Conservation (phyloP, 306 rosid genomes). For the Rosa chinensis region DNA sequence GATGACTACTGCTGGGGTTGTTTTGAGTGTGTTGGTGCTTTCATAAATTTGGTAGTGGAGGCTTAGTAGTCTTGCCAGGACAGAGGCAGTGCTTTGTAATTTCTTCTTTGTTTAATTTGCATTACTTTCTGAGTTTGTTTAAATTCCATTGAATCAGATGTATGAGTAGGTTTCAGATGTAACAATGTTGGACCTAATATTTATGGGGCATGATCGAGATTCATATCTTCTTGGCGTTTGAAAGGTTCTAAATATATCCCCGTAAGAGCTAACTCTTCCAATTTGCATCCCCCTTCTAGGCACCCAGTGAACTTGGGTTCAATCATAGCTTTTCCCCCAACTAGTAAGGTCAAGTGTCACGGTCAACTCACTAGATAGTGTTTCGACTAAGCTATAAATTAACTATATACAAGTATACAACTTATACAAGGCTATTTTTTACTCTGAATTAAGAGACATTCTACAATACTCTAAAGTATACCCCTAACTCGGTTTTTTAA, state of each 20-base stretch:
- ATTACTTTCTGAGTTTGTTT: background rate
- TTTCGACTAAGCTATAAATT: no score
- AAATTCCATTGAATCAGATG: background rate
- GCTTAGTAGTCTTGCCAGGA: conserved; percentile 44
- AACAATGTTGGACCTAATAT: background rate
- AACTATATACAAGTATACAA: no score
- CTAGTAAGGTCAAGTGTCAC: no score
- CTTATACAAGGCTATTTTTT: no score
- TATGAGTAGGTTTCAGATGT: background rate
- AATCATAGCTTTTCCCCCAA: no score
- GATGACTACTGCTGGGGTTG: conserved; percentile 30
- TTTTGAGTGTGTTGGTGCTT: conserved; percentile 24
- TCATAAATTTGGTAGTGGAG: conserved; percentile 14
- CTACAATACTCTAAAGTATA: no score
- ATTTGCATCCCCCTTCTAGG: no score
- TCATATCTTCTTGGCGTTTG: background rate
- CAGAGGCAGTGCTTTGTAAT: conserved; percentile 78
- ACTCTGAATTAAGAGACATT: no score
- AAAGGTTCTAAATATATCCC: background rate
- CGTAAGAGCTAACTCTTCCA: background rate
- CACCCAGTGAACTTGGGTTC: no score
- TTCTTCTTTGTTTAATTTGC: conserved; percentile 16
- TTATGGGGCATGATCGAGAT: background rate
- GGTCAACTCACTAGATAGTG: no score
- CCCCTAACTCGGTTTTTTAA: no score